Percentiles rank a stretch among this genome's conserved stretches.
These are phyloP conservation scores for Penicillium brevicompactum DNA, from an alignment of 2,329 filamentous ascomycete genomes.

Conservation along the genomic window DNA sequence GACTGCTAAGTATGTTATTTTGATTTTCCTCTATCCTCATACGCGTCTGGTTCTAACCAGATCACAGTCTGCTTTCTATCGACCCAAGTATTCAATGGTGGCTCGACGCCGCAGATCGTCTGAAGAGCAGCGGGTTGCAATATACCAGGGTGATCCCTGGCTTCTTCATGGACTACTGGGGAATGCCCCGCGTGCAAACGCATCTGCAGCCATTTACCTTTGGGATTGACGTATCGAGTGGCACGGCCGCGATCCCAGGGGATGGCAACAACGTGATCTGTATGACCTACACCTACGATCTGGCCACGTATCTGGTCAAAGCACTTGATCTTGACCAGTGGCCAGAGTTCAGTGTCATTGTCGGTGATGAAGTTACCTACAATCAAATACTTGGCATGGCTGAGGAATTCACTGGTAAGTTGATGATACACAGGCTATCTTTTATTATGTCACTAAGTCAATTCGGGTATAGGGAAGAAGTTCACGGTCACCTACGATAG, in stretches of 20 bases:
- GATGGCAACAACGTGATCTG: slow-evolving; percentile 48
- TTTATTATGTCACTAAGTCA: not conserved
- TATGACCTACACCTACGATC: slow-evolving; percentile 54
- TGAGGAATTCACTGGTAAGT: slow-evolving; percentile 45
- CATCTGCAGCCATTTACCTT: slow-evolving; percentile 45
- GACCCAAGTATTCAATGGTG: slow-evolving; percentile 36
- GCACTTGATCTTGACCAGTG: slow-evolving; percentile 48
- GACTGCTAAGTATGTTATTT: slow-evolving; percentile 30
- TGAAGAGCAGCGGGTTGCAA: slow-evolving; percentile 39
- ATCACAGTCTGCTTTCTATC: slow-evolving; percentile 26
- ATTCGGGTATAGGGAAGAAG: slow-evolving; percentile 28
- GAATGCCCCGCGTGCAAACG: slow-evolving; percentile 40
- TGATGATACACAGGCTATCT: not conserved
- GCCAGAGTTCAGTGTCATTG: slow-evolving; percentile 41
- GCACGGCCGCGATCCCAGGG: slow-evolving; percentile 53
- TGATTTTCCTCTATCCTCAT: not conserved
- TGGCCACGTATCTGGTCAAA: slow-evolving; percentile 50
- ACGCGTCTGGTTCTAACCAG: not conserved
- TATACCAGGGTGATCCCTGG: slow-evolving; percentile 45
- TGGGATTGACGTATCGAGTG: slow-evolving; percentile 48
- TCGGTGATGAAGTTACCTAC: slow-evolving; percentile 47
- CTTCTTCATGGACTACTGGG: slow-evolving; percentile 53
- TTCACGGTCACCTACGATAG: slow-evolving; percentile 39
- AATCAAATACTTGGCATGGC: slow-evolving; percentile 50
- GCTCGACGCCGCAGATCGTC: slow-evolving; percentile 29